Conservation (phyloP, 2,329 filamentous ascomycete genomes). For the Pseudopithomyces maydicus region DNA sequence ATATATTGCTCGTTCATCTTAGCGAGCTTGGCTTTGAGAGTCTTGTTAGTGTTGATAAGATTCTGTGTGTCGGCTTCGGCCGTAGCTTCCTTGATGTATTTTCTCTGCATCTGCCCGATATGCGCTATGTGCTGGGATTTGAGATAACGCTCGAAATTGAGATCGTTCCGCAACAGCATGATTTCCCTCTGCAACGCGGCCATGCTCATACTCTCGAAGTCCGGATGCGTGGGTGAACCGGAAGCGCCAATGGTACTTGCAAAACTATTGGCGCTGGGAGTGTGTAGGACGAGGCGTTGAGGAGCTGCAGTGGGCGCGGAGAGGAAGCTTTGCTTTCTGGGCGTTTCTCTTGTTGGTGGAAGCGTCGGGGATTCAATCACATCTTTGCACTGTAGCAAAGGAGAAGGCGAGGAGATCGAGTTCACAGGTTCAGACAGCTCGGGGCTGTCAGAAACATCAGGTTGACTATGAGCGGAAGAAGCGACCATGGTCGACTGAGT, state of each 20-base stretch:
- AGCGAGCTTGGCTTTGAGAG: conserved; percentile 72
- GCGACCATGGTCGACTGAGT: conserved; percentile 58
- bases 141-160: conserved; percentile 82
- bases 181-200: conserved; percentile 70
- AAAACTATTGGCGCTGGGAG: conserved; percentile 42
- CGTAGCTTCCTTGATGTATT: conserved; percentile 76
- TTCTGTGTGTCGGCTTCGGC: conserved; percentile 84
- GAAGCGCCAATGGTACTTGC: conserved; percentile 28
- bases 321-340: conserved; percentile 28
- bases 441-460: conserved; percentile 24
- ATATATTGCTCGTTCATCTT: conserved; percentile 73
- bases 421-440: conserved; percentile 45
- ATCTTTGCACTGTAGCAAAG: conserved; percentile 49
- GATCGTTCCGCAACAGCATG: conserved; percentile 76
- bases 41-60: conserved; percentile 75
- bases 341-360: conserved; percentile 50
- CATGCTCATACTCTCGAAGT: conserved; percentile 43
- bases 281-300: conserved; percentile 30
- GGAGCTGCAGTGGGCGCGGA: conserved; percentile 20
- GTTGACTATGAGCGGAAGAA: conserved; percentile 25
- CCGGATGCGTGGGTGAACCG: conserved; percentile 30
- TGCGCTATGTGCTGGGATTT: conserved; percentile 83
- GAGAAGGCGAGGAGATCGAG: conserved; percentile 55
- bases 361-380: conserved; percentile 67
- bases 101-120: conserved; percentile 76